Conservation (phyloP, 1,139 yeast species). For the Diutina siamensis region DNA sequence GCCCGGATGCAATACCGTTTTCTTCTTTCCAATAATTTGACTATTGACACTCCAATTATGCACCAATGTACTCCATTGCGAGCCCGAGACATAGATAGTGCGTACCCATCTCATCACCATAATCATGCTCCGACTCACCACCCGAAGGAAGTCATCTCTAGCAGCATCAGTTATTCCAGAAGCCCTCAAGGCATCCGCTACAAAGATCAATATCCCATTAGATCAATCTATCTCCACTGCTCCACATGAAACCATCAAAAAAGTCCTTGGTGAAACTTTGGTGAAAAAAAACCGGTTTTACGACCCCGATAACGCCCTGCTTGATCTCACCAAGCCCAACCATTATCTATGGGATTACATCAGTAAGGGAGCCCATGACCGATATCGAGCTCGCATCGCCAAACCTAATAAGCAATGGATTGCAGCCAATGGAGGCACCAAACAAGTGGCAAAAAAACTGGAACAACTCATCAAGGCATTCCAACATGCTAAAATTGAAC, state of each 20-base stretch:
- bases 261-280: neutral
- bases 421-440: neutral
- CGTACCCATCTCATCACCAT: neutral
- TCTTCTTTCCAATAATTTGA: too few species aligned
- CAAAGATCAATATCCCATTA: neutral
- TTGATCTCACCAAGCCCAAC: slow-evolving; percentile 9
- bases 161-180: neutral
- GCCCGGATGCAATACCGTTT: too few species aligned
- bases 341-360: slow-evolving; percentile 11
- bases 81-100: neutral
- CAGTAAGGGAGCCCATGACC: slow-evolving; percentile 9
- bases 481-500: neutral
- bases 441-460: neutral
- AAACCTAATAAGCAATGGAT: slow-evolving; percentile 17
- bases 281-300: slow-evolving; percentile 6
- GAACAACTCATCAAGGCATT: neutral
- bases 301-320: slow-evolving; percentile 10
- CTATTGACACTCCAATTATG: too few species aligned
- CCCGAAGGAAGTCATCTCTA: neutral
- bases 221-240: neutral
- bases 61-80: neutral
- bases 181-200: neutral
- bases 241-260: neutral
- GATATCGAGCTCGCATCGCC: slow-evolving; percentile 14
- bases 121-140: neutral